Conservation (phyloP, 2,329 filamentous ascomycete genomes). For the Aureobasidium sp. region DNA sequence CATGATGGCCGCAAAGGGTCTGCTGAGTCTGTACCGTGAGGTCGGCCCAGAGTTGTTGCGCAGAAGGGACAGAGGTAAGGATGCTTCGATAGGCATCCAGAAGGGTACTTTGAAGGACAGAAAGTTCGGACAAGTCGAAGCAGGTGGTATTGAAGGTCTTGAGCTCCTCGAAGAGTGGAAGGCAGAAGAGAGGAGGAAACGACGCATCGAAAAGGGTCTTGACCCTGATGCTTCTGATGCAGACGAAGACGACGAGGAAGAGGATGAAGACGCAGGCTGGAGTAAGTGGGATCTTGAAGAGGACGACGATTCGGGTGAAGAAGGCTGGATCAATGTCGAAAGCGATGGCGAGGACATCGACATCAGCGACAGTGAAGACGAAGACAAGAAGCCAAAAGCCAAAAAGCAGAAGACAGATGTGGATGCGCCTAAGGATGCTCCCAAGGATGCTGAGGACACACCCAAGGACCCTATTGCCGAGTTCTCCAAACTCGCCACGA, state of each 20-base stretch:
- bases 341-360: conserved; percentile 70
- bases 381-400: conserved; percentile 43
- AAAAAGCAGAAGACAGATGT: conserved; percentile 55
- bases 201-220: conserved; percentile 59
- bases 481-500: conserved; percentile 71
- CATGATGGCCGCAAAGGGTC: conserved; percentile 95
- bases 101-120: conserved; percentile 66
- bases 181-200: conserved; percentile 73
- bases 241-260: conserved; percentile 53
- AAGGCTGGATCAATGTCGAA: conserved; percentile 87
- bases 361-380: conserved; percentile 66
- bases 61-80: conserved; percentile 85
- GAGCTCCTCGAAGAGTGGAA: conserved; percentile 92
- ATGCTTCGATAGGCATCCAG: conserved; percentile 74
- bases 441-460: conserved; percentile 26
- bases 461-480: conserved; percentile 16
- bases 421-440: conserved; percentile 8
- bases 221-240: conserved; percentile 52
- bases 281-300: conserved; percentile 55
- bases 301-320: conserved; percentile 57
- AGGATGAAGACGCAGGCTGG: conserved; percentile 46
- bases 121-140: conserved; percentile 73
- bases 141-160: conserved; percentile 80
- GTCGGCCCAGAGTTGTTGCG: conserved; percentile 81
- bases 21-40: conserved; percentile 84